Evolutionary conservation across 306 rosid genomes (phyloP).

Genomic region (Medicago lupulina): DNA sequence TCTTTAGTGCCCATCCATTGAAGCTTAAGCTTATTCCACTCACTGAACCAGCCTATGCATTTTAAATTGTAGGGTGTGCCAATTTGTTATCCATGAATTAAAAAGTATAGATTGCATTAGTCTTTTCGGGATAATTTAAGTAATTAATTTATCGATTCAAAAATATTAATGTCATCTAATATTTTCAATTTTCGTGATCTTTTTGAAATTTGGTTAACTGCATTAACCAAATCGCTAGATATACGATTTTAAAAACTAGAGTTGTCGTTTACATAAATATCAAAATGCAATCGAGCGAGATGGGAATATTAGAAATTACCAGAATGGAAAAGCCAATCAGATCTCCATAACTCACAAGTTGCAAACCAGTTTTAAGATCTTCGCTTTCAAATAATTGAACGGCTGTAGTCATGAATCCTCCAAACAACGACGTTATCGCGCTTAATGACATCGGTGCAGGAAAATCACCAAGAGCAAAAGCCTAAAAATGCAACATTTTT

Average conservation of each 20-base stretch:
- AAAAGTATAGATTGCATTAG: not conserved
- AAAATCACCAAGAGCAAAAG: conserved; percentile 67
- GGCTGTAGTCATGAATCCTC: conserved; percentile 59
- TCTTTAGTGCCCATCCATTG: conserved; percentile 88
- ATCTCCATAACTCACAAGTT: conserved; percentile 46
- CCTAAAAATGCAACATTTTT: conserved; percentile 47
- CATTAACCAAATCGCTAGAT: not conserved
- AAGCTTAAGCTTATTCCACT: conserved; percentile 72
- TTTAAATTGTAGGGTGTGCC: not conserved
- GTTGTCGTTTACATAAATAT: not conserved
- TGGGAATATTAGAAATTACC: conserved; percentile 47
- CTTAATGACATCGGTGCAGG: conserved; percentile 84
- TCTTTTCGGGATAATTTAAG: not conserved
- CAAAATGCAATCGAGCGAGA: not conserved
- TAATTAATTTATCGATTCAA: not conserved
- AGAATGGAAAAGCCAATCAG: conserved; percentile 57
- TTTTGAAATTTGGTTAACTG: not conserved
- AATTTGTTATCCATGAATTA: not conserved
- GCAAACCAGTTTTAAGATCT: conserved; percentile 49
- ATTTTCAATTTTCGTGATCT: not conserved
- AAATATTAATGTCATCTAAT: not conserved
- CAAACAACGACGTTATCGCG: conserved; percentile 71
- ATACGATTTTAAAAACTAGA: not conserved
- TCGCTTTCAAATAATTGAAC: conserved; percentile 49
- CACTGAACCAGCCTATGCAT: conserved; percentile 68